Evolutionary conservation across 331 rosid genomes (phyloP).

Genomic region (Acacia pycnantha): DNA sequence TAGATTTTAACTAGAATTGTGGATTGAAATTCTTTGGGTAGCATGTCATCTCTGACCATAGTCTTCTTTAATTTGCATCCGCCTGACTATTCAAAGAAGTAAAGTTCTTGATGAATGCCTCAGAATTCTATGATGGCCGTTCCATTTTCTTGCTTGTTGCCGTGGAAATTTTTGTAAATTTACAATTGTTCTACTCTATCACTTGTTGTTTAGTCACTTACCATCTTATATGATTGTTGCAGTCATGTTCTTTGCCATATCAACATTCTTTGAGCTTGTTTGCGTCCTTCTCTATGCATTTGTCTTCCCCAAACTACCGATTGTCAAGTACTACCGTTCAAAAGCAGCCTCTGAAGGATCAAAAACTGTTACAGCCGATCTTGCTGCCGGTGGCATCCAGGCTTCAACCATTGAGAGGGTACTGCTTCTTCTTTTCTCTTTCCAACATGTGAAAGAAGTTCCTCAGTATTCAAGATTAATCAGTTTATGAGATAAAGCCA

Average conservation of each 20-base stretch:
- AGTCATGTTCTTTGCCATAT: constrained; percentile 83
- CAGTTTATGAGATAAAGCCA: neutral
- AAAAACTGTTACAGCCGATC: constrained; percentile 87
- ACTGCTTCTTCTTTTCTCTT: constrained; percentile 8
- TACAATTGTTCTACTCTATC: neutral
- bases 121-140: neutral
- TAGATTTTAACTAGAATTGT: neutral
- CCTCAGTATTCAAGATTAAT: neutral
- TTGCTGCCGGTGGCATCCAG: constrained; percentile 87
- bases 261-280: constrained; percentile 71
- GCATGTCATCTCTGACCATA: neutral
- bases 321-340: constrained; percentile 80
- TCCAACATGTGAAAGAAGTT: neutral
- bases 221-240: constrained; percentile 34
- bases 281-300: constrained; percentile 76
- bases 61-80: neutral
- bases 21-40: neutral
- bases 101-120: neutral
- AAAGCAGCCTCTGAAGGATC: constrained; percentile 92
- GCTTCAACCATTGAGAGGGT: constrained; percentile 40
- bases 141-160: neutral
- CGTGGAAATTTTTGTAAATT: neutral
- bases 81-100: no score
- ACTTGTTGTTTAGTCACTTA: neutral
- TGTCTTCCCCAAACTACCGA: constrained; percentile 70